Percentiles rank a stretch among this genome's conserved stretches.
Conservation (phyloP, 345 rosid species). For the Streptanthus diversifolius region DNA sequence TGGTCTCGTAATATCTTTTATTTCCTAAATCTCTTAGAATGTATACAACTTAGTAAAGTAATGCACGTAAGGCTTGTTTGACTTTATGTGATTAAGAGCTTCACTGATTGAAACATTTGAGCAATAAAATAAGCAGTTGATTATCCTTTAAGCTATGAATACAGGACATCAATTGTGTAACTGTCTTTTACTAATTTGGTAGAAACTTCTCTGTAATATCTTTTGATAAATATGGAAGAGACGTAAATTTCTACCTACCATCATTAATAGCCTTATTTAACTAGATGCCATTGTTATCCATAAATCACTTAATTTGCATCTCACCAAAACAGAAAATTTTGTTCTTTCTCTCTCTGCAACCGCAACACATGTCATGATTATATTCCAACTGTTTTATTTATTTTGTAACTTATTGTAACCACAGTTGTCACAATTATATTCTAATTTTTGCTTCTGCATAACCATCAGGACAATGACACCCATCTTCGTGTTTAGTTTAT, state of each 20-base stretch:
- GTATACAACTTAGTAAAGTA: not conserved
- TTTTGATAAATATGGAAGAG: not conserved
- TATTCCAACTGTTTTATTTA: not conserved
- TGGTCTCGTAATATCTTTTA: not conserved
- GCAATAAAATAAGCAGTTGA: not conserved
- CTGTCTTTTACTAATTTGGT: not conserved
- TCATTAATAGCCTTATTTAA: not conserved
- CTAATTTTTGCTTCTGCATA: constrained; percentile 4
- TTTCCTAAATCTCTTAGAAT: constrained; percentile 1
- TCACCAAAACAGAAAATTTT: not conserved
- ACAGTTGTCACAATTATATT: not conserved
- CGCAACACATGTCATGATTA: not conserved
- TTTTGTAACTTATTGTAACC: not conserved
- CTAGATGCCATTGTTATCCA: constrained; percentile 10
- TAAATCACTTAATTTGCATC: not conserved
- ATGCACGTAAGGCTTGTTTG: constrained; percentile 2
- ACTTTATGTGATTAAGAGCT: not conserved
- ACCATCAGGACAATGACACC: not conserved
- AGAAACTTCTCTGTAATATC: not conserved
- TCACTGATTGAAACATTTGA: not conserved
- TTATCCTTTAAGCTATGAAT: not conserved
- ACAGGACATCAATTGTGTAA: not conserved
- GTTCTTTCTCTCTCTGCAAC: constrained; percentile 4
- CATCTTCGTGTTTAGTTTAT: not conserved
- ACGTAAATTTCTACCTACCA: not conserved